Evolutionary conservation across 2,329 filamentous ascomycete species (phyloP), one percentile per base, ranked within the genome.

Genomic region (Sporothrix globosa): DNA sequence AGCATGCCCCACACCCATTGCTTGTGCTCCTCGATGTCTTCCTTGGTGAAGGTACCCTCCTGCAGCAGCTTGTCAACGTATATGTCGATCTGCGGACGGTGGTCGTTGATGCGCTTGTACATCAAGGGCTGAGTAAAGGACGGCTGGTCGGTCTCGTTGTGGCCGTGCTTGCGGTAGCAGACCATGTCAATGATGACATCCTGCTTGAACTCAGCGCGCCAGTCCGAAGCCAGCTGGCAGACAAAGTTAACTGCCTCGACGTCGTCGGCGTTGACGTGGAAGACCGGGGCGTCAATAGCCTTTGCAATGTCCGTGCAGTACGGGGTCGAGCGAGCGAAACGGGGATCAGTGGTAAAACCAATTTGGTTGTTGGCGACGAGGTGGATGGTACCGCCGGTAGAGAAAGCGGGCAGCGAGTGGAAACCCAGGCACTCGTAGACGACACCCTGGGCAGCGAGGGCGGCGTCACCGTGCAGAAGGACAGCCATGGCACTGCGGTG

Each of bases 281-380:
- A 99, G 71, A 99, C 92, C 60, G 96, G 96, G 2, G 96, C 96
- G 77, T 99, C 96, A 76, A 99, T 97, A 67, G 96, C 92, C 86
- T 99, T 99, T 82, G 96, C 96, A 77, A 99, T 97, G 81, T 99
- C 96, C 56, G 96, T 98, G 84, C 96, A 99, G 88, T 99, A 99
- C 58, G 96, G 92, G 66, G 96, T 99, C 24, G 96, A 99, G 76
- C 96, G 93, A 76, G 96, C 91, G 82, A 97, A 99, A 78, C 96
- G 93, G 75, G 96, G 96, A 79, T 99, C 96, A 27, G 96, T 99
- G 69, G 96, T 99, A 86, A 99, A 99, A 81, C 96, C 96, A 80
- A 99, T 99, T 86, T 99, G 96, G 87, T 99, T 99, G 89, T 99
- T 99, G 76, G 98, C 95, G 72, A 99, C 90, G 75, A 99, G 86